Evolutionary conservation across 768 basidiomycete species (phyloP).

Genomic region (Tulasnella sp.): DNA sequence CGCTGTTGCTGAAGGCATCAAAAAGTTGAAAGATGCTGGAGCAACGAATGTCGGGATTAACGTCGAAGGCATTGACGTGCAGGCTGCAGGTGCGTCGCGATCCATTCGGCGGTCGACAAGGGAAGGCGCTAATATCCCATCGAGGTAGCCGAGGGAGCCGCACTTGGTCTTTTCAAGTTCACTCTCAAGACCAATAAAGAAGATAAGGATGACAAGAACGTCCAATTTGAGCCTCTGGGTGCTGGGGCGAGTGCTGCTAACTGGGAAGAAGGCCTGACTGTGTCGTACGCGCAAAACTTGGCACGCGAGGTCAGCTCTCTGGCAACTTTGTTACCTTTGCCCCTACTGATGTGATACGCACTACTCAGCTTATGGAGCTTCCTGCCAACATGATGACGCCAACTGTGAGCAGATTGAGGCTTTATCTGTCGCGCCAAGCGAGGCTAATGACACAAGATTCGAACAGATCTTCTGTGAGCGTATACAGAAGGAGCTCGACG

Average conservation of each 20-base stretch:
- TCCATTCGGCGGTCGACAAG: slow-evolving; percentile 1
- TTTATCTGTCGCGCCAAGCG: not conserved
- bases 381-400: slow-evolving; percentile 85
- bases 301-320: slow-evolving; percentile 45
- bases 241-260: slow-evolving; percentile 31
- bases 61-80: slow-evolving; percentile 51
- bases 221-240: slow-evolving; percentile 39
- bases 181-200: slow-evolving; percentile 71
- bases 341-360: not conserved
- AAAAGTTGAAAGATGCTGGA: slow-evolving; percentile 48
- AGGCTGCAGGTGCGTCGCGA: slow-evolving; percentile 58
- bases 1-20: slow-evolving; percentile 64
- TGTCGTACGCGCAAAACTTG: slow-evolving; percentile 70
- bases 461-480: slow-evolving; percentile 61
- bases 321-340: not conserved
- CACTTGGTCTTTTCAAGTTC: slow-evolving; percentile 68
- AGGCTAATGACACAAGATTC: not conserved
- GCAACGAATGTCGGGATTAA: slow-evolving; percentile 56
- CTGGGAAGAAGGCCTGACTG: slow-evolving; percentile 67
- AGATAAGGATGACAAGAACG: slow-evolving; percentile 41
- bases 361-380: slow-evolving; percentile 62
- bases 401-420: slow-evolving; percentile 41
- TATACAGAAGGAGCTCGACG: slow-evolving; percentile 56
- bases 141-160: slow-evolving; percentile 60
- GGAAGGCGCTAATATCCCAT: slow-evolving; percentile 6